These are phyloP conservation scores for Wickerhamiella sorbophila DNA, from an alignment of 805 yeast genomes.

Conservation along the genomic window DNA sequence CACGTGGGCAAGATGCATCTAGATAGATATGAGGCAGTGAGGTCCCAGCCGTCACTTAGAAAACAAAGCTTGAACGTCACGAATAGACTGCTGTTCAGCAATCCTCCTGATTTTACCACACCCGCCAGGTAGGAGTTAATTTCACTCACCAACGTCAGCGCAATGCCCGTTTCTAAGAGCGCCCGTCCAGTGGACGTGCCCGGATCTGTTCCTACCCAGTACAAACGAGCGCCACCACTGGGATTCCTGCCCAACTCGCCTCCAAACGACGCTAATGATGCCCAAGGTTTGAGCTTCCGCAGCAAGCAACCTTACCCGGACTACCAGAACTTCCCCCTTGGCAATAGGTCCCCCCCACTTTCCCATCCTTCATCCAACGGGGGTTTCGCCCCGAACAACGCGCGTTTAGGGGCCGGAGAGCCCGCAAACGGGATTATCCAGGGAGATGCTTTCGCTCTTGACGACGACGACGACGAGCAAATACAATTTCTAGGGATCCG, in stretches of 20 bases:
- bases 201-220: neutral
- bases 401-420: neutral
- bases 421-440: neutral
- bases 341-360: neutral
- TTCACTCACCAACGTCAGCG: too few relatives aligned
- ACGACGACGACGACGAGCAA: constrained; percentile 1
- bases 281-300: neutral
- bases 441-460: too few relatives aligned
- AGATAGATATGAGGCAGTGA: neutral
- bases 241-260: constrained; percentile 1
- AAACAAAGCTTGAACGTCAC: too few relatives aligned
- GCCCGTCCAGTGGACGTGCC: constrained; percentile 1
- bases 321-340: neutral
- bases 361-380: neutral
- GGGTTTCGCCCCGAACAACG: neutral
- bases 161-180: constrained; percentile 1
- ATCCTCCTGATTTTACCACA: too few relatives aligned
- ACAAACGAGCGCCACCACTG: constrained; percentile 1
- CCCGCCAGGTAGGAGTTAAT: neutral
- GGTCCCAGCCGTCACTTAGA: neutral
- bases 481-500: constrained; percentile 3
- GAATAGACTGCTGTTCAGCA: too few relatives aligned
- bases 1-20: neutral
- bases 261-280: neutral
- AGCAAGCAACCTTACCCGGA: neutral